Evolutionary conservation across 495 filamentous ascomycete genomes (phyloP).

Genomic region (Penicillium nucicola): DNA sequence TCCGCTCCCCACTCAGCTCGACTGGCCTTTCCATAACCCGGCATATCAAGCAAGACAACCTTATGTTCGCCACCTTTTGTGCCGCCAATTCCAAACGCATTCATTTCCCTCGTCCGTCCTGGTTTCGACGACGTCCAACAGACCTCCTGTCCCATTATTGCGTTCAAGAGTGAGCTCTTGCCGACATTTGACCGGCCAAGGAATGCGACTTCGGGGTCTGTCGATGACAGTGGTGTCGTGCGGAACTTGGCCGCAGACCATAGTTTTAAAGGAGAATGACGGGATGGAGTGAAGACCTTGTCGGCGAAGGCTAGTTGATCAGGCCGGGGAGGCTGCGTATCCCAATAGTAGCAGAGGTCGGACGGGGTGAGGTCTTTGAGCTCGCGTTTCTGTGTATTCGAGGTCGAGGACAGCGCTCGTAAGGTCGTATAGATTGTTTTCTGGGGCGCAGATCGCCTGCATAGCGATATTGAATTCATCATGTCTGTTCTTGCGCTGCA

Average conservation of each 20-base stretch:
- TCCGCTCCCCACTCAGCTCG: constrained; percentile 77
- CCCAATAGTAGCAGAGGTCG: constrained; percentile 53
- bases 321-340: constrained; percentile 51
- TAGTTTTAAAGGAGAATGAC: constrained; percentile 59
- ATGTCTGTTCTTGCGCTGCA: background rate
- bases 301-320: constrained; percentile 54
- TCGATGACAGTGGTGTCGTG: constrained; percentile 44
- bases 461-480: constrained; percentile 2
- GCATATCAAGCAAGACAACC: constrained; percentile 80
- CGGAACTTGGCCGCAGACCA: constrained; percentile 72
- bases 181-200: constrained; percentile 88
- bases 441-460: background rate
- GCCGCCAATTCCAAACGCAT: constrained; percentile 74
- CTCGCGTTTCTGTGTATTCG: constrained; percentile 26
- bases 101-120: constrained; percentile 78
- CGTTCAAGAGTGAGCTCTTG: constrained; percentile 86
- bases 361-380: constrained; percentile 35
- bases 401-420: constrained; percentile 3
- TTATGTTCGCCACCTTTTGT: constrained; percentile 50
- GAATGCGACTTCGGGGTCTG: constrained; percentile 61
- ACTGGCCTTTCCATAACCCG: constrained; percentile 84
- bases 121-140: constrained; percentile 68
- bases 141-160: constrained; percentile 59
- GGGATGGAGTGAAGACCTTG: constrained; percentile 56
- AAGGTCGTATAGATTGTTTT: constrained; percentile 11